Base-by-base conservation (phyloP, 768 basidiomycete species). In the Termitomyces sp. region DNA sequence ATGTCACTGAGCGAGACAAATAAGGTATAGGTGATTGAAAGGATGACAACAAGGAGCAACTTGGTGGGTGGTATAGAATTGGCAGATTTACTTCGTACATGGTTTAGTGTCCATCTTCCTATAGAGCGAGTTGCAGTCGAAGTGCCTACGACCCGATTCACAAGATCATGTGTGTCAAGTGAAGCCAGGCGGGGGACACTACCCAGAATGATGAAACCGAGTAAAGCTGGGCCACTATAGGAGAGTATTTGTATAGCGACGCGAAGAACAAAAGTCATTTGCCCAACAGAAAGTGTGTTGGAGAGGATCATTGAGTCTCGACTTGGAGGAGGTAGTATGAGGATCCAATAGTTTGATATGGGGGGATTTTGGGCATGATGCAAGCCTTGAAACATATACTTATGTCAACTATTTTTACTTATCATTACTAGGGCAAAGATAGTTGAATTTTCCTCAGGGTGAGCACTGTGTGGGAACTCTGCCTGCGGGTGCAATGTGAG, bases 201-300 rank as follows among this genome's bases (percentile, higher is more conserved):
- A n/a, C 50, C 58, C 18, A 66, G 50, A 36, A 66, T 54, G 15
- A 66, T 46, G 35, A 58, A 31, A n/a, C 61, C 56, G n/a, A 66
- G 38, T 15, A 66, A 43, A 23, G 59, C 57, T 20, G 58, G 52
- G 5, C 63, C 63, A 2, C 47, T 51, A 43, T 61, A 63, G 2
- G 63, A 48, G 2, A 66, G 56, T 22, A 63, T 61, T 43, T 66
- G 65, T 46, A 66, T 58, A 23, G 56, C 54, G 18, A 62, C 60
- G 45, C 65, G 60, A 25, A 66, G 52, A 33, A 64, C 56, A 42
- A 66, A 66, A 7, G 65, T 64, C 23, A 66, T 18, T 50, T 64
- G 62, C 16, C 65, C 62, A 6, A 61, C 52, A 22, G 60, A 63
- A 20, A 60, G 35, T 2, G 47, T 22, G 36, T n/a, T n/a, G 31